Conservation (phyloP, 2,329 filamentous ascomycete species). For the Phialocephala sp. region DNA sequence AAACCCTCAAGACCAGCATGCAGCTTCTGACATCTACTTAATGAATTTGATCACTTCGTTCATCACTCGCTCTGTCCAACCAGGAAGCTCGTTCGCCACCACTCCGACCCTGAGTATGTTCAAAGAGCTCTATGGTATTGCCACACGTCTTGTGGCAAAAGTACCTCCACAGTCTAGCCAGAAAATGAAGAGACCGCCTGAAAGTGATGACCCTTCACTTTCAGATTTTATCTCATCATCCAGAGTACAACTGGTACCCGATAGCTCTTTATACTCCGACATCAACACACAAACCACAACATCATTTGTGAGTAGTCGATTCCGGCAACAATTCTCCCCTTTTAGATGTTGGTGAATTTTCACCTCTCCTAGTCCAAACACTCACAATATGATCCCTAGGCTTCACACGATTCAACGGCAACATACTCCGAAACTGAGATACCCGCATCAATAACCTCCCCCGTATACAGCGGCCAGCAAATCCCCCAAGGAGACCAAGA, state of each 20-base stretch:
- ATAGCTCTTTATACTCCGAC: slow-evolving; percentile 11
- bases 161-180: slow-evolving; percentile 16
- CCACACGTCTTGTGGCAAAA: slow-evolving; percentile 27
- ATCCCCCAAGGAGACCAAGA: slow-evolving; percentile 18
- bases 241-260: background rate
- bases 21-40: slow-evolving; percentile 81
- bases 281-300: background rate
- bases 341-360: too few relatives aligned
- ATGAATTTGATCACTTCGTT: slow-evolving; percentile 74
- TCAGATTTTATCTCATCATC: slow-evolving; percentile 15
- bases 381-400: too few relatives aligned
- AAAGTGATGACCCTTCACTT: slow-evolving; percentile 16
- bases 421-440: background rate
- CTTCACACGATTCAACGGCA: too few relatives aligned
- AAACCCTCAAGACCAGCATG: slow-evolving; percentile 85
- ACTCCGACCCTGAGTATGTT: slow-evolving; percentile 27
- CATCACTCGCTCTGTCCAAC: slow-evolving; percentile 22
- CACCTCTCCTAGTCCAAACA: too few relatives aligned
- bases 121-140: slow-evolving; percentile 27
- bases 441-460: too few relatives aligned
- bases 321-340: too few relatives aligned
- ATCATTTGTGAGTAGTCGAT: too few relatives aligned
- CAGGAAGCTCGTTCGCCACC: slow-evolving; percentile 22
- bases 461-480: slow-evolving; percentile 19
- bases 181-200: slow-evolving; percentile 22